A percentile compares a stretch with the other conserved stretches of the same genome.
Conservation (phyloP, 2,329 filamentous ascomycete species). For the Clonostachys solani region DNA sequence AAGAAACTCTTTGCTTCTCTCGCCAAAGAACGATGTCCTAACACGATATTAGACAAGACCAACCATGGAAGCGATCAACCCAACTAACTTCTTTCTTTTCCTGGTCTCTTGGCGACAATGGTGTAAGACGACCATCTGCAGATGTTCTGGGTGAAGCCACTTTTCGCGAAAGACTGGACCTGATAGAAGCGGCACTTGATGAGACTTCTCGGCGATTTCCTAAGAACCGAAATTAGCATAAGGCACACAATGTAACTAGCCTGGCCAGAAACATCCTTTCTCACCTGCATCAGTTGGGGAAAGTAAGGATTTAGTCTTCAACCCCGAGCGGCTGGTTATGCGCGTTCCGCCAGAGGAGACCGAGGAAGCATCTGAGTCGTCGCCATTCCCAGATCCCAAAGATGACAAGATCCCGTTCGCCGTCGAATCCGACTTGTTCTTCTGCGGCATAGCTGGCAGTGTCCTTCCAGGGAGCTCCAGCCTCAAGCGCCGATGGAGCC, state of each 20-base stretch:
- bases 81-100: not conserved
- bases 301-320: slow-evolving; percentile 6
- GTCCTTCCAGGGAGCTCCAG: slow-evolving; percentile 88
- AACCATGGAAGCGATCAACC: not conserved
- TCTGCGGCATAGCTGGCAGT: slow-evolving; percentile 79
- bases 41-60: slow-evolving; percentile 12
- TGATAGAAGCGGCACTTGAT: slow-evolving; percentile 16
- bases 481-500: slow-evolving; percentile 73
- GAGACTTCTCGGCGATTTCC: slow-evolving; percentile 16
- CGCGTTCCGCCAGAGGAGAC: slow-evolving; percentile 76
- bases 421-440: slow-evolving; percentile 80
- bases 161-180: slow-evolving; percentile 20
- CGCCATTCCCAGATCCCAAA: slow-evolving; percentile 48
- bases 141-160: slow-evolving; percentile 22
- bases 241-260: too few species aligned
- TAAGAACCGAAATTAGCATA: not conserved
- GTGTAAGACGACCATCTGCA: slow-evolving; percentile 14
- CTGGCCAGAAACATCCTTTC: too few species aligned
- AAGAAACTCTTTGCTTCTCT: slow-evolving; percentile 85
- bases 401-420: slow-evolving; percentile 51
- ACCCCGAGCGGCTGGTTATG: slow-evolving; percentile 29
- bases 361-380: slow-evolving; percentile 74
- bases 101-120: not conserved
- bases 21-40: slow-evolving; percentile 66
- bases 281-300: slow-evolving; percentile 8